Conservation (phyloP, 768 basidiomycete genomes). For the Serpula lacrymans region DNA sequence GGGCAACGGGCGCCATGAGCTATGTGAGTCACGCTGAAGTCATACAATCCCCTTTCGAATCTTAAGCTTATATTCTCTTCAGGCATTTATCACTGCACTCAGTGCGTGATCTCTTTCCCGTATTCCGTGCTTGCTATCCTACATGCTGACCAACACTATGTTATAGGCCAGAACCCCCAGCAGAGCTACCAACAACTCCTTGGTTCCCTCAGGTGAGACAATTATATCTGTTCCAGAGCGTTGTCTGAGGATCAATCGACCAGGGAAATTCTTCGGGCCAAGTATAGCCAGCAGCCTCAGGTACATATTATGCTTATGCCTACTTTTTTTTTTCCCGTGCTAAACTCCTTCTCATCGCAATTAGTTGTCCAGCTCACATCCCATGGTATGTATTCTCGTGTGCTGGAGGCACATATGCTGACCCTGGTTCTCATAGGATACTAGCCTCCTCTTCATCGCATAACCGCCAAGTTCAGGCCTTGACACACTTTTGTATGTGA, state of each 20-base stretch:
- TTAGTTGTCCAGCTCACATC: constrained; percentile 41
- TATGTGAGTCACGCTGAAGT: constrained; percentile 42
- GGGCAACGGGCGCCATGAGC: constrained; percentile 78
- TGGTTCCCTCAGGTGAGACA: constrained; percentile 36
- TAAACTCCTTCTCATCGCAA: neutral
- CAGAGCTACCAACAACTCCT: constrained; percentile 55
- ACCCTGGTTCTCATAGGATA: constrained; percentile 18
- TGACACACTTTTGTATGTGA: no score
- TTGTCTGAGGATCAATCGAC: neutral
- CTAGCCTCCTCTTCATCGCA: constrained; percentile 25
- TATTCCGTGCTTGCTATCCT: constrained; percentile 1
- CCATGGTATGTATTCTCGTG: constrained; percentile 32
- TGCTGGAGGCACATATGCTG: neutral
- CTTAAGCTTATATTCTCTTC: constrained; percentile 2
- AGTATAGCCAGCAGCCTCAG: constrained; percentile 60
- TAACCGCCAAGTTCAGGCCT: constrained; percentile 10
- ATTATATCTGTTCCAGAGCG: no score
- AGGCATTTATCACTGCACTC: constrained; percentile 60
- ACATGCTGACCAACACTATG: constrained; percentile 2
- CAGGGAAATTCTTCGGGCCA: constrained; percentile 39
- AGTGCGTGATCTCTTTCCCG: constrained; percentile 31
- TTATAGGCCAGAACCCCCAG: constrained; percentile 39
- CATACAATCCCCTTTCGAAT: neutral
- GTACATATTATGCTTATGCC: constrained; percentile 14
- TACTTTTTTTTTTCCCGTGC: neutral